Conservation (phyloP, 2,329 filamentous ascomycete genomes). For the Tolypocladium endophyticum region DNA sequence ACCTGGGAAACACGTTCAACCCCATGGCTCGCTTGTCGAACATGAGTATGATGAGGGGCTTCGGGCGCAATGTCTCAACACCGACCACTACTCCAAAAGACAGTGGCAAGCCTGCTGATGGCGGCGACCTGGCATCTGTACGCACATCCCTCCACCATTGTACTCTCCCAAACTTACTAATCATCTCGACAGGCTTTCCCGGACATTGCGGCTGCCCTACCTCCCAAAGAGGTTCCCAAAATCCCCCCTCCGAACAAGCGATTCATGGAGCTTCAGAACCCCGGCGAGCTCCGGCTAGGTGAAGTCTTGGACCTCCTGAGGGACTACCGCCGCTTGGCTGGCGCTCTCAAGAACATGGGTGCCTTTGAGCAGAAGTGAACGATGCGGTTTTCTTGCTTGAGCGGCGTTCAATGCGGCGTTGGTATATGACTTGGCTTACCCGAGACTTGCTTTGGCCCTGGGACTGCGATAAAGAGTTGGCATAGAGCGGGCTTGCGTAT, state of each 20-base stretch:
- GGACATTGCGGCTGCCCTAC: slow-evolving; percentile 43
- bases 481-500: neutral
- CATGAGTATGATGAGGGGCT: slow-evolving; percentile 65
- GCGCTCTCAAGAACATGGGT: slow-evolving; percentile 50
- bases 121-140: slow-evolving; percentile 48
- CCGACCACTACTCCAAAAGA: slow-evolving; percentile 24
- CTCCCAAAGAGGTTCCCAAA: slow-evolving; percentile 43
- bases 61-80: slow-evolving; percentile 47
- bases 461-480: neutral
- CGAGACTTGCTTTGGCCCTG: neutral
- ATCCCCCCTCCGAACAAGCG: slow-evolving; percentile 58
- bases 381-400: neutral
- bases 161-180: neutral
- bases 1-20: slow-evolving; percentile 69
- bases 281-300: slow-evolving; percentile 59
- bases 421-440: neutral
- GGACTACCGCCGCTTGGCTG: slow-evolving; percentile 65
- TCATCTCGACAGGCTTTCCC: slow-evolving; percentile 41
- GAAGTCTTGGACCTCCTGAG: slow-evolving; percentile 62
- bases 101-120: slow-evolving; percentile 31
- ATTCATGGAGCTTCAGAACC: slow-evolving; percentile 63
- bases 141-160: slow-evolving; percentile 11
- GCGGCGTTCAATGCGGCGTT: neutral
- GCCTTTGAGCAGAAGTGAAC: slow-evolving; percentile 40
- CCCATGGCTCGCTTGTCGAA: slow-evolving; percentile 68